These are phyloP conservation scores for Leccinum rimulosum DNA, from an alignment of 768 basidiomycete genomes.

Conservation along the genomic window DNA sequence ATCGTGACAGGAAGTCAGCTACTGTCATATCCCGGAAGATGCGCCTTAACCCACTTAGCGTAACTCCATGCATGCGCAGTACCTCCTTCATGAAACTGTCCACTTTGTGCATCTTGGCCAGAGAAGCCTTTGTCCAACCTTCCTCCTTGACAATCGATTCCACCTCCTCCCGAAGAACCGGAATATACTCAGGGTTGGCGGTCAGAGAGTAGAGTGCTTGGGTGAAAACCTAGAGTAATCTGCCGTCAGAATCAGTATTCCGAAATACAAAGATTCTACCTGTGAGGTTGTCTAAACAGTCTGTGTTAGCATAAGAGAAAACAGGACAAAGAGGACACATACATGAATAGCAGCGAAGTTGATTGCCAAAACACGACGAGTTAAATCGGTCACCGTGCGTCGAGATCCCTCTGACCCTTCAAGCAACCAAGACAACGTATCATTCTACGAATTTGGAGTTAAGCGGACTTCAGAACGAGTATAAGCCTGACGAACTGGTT, in stretches of 20 bases:
- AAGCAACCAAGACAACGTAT: slow-evolving; percentile 35
- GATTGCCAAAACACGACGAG: slow-evolving; percentile 12
- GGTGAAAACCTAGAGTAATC: slow-evolving; percentile 6
- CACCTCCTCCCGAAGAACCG: slow-evolving; percentile 17
- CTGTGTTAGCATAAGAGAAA: neutral
- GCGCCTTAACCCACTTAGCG: slow-evolving; percentile 15
- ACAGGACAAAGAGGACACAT: neutral
- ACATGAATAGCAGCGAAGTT: slow-evolving; percentile 28
- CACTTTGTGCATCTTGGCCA: slow-evolving; percentile 18
- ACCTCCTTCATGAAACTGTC: slow-evolving; percentile 20
- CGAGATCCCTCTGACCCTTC: slow-evolving; percentile 21
- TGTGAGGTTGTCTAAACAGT: slow-evolving; percentile 8
- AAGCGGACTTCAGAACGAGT: neutral
- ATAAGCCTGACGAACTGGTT: slow-evolving; percentile 1
- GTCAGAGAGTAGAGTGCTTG: slow-evolving; percentile 11
- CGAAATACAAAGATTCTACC: neutral
- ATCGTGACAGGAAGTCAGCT: neutral
- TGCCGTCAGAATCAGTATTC: neutral
- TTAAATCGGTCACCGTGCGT: slow-evolving; percentile 20
- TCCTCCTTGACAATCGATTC: slow-evolving; percentile 10
- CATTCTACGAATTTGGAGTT: slow-evolving; percentile 22
- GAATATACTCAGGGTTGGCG: slow-evolving; percentile 14
- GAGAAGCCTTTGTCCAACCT: slow-evolving; percentile 19
- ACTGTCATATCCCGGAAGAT: neutral
- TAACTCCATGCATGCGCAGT: slow-evolving; percentile 32